Evolutionary conservation across 768 basidiomycete species (phyloP), one percentile per base, ranked within the genome.

Genomic region (Mycena galericulata): DNA sequence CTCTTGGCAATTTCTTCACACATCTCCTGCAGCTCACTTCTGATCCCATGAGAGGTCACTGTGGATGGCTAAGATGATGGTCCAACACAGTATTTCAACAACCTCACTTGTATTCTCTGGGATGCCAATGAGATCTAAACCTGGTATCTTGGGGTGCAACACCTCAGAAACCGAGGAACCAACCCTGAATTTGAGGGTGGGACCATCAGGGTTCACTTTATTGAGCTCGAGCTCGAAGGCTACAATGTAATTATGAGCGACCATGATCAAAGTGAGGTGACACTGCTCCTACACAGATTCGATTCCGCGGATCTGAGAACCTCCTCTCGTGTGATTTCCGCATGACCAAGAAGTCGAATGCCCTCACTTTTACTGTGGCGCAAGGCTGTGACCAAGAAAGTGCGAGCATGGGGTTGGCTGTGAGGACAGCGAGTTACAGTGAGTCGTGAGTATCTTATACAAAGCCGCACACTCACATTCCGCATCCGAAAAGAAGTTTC

Each of bases 381-480:
- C 2, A 49, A 4, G 47, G 24, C 29, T 27, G 47, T 10, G 51
- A 53, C 32, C 1, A 24, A 53, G 30, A 53, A 53, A 18, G 32
- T 36, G 6, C 22, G 51, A 53, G 51, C 32, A 32, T 34, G 30
- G 30, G 51, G 18, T 53, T 30, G 51, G 51, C 51, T 53, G 32
- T 50, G 18, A 50, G 43, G 36, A 38, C 36, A 38, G 36, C 36
- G 36, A 38, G 45, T 47, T 24, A 47, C 45, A 47, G 22, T 22
- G 45, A 47, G 45, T 47, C 45, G n/a, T n/a, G n/a, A n/a, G 14
- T 47, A 47, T 47, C 45, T 30, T 17, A 50, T 50, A 50, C 49
- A 50, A 50, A 45, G 49, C 49, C 29, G 22, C 49, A 50, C 49
- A 55, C 49, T 50, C 49, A 29, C 49, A 50, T 50, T 30, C n/a